Percentiles rank a stretch among this genome's conserved stretches.
Evolutionary conservation across 306 rosid genomes (phyloP).

Genomic region (Malus orientalis): DNA sequence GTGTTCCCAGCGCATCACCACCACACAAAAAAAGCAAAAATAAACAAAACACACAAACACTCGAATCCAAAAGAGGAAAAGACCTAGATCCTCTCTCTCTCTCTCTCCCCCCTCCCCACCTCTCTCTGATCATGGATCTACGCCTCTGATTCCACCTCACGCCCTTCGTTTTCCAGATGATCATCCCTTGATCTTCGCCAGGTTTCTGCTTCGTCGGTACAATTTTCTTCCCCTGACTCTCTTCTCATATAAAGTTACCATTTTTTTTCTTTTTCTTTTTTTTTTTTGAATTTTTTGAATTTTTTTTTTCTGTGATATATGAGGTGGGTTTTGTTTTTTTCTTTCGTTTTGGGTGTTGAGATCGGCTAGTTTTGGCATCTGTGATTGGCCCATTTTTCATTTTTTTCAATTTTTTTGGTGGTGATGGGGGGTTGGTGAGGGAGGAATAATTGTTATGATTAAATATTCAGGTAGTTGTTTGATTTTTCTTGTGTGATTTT

Average conservation of each 20-base stretch:
- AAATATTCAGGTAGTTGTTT: not conserved
- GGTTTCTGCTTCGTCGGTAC: slow-evolving; percentile 25
- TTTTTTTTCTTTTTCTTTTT: not conserved
- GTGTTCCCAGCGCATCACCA: slow-evolving; percentile 62
- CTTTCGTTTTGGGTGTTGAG: slow-evolving; percentile 12
- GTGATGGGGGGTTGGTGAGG: not conserved
- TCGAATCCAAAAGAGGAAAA: slow-evolving; percentile 24
- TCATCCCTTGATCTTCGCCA: slow-evolving; percentile 19
- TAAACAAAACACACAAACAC: slow-evolving; percentile 13
- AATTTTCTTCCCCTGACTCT: slow-evolving; percentile 6
- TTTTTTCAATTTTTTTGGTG: not conserved
- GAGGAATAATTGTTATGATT: not conserved
- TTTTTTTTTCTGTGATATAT: slow-evolving; percentile 4
- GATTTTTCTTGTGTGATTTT: not conserved
- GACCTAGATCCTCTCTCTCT: not conserved
- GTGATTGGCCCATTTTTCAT: not conserved
- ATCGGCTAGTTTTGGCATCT: slow-evolving; percentile 27
- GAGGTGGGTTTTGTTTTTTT: slow-evolving; percentile 1
- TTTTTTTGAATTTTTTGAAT: not conserved
- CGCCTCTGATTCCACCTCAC: slow-evolving; percentile 19
- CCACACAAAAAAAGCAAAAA: slow-evolving; percentile 32
- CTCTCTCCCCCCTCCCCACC: too few relatives aligned
- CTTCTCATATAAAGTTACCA: not conserved
- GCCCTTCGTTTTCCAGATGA: slow-evolving; percentile 1
- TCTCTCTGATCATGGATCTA: slow-evolving; percentile 32